phyloP scores from a whole-genome alignment of 2,329 filamentous ascomycete genomes.

The Metarhizium robertsii region DNA sequence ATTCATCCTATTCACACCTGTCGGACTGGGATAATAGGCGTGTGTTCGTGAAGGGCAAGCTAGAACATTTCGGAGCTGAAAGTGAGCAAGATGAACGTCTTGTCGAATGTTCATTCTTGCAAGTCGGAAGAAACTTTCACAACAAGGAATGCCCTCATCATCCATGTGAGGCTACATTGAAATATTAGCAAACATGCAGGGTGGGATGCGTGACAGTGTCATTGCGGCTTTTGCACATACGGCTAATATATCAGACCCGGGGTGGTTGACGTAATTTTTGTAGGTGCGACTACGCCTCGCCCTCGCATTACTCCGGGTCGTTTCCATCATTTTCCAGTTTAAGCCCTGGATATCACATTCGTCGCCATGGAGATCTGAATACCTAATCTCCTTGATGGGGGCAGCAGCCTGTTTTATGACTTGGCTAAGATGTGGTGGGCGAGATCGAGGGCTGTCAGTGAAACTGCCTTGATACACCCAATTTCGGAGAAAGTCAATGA shows the following conservation, averaged over 20 bases:
- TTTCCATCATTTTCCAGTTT: conserved; percentile 44
- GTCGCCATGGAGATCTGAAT: conserved; percentile 44
- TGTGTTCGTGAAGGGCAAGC: conserved; percentile 46
- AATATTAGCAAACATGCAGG: not conserved
- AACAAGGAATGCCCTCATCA: conserved; percentile 23
- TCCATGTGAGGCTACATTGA: conserved; percentile 6
- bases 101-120: conserved; percentile 44
- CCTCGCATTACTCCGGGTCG: conserved; percentile 39
- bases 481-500: conserved; percentile 39
- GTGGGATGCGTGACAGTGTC: not conserved
- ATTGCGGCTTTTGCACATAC: conserved; percentile 27
- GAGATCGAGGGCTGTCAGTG: conserved; percentile 14
- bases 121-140: conserved; percentile 48
- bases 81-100: conserved; percentile 50
- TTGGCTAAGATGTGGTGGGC: conserved; percentile 17
- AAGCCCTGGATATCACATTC: conserved; percentile 50
- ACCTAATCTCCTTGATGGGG: conserved; percentile 19
- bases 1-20: conserved; percentile 43
- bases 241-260: conserved; percentile 34
- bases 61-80: conserved; percentile 55
- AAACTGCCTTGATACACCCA: conserved; percentile 33
- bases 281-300: conserved; percentile 38
- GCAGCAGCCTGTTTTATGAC: conserved; percentile 21
- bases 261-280: conserved; percentile 48
- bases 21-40: conserved; percentile 45